Conservation (phyloP, 371 early-diverging fungal species). For the Mortierella sp. region DNA sequence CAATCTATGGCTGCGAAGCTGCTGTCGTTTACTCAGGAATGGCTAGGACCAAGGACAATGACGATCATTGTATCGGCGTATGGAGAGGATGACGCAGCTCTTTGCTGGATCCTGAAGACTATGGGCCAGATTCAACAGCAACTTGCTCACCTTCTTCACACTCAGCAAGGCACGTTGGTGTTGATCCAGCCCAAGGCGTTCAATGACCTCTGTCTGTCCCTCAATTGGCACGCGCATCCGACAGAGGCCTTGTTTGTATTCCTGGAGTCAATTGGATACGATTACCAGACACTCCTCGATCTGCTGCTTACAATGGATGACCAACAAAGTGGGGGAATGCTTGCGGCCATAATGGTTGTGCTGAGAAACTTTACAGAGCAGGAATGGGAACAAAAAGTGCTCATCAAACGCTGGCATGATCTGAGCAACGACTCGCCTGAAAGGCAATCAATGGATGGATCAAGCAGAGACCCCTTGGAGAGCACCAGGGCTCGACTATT, state of each 20-base stretch:
- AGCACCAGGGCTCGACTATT: conserved; percentile 5
- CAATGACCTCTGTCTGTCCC: conserved; percentile 1
- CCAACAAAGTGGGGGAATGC: conserved; percentile 30
- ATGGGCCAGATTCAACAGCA: conserved; percentile 21
- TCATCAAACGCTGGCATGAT: conserved; percentile 8
- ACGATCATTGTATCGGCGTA: conserved; percentile 13
- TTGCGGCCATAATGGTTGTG: conserved; percentile 30
- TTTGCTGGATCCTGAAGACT: conserved; percentile 34
- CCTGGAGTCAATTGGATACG: conserved; percentile 35
- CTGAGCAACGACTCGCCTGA: not conserved
- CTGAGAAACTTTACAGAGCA: conserved; percentile 29
- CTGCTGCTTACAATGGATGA: conserved; percentile 32
- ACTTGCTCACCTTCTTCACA: conserved; percentile 1
- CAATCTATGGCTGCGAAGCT: not conserved
- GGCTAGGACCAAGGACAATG: conserved; percentile 25
- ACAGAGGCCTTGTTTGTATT: conserved; percentile 28
- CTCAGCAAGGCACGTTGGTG: not conserved
- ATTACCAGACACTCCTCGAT: conserved; percentile 39
- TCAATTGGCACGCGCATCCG: conserved; percentile 20
- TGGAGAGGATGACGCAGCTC: conserved; percentile 44
- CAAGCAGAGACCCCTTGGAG: not conserved
- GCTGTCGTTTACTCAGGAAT: conserved; percentile 1
- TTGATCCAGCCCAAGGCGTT: not conserved
- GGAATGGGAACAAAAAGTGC: conserved; percentile 3
- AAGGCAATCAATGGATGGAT: not conserved